Evolutionary conservation across 2,329 filamentous ascomycete genomes (phyloP), one percentile per base, ranked within the genome.

Genomic region (Ascocoryne sarcoides): DNA sequence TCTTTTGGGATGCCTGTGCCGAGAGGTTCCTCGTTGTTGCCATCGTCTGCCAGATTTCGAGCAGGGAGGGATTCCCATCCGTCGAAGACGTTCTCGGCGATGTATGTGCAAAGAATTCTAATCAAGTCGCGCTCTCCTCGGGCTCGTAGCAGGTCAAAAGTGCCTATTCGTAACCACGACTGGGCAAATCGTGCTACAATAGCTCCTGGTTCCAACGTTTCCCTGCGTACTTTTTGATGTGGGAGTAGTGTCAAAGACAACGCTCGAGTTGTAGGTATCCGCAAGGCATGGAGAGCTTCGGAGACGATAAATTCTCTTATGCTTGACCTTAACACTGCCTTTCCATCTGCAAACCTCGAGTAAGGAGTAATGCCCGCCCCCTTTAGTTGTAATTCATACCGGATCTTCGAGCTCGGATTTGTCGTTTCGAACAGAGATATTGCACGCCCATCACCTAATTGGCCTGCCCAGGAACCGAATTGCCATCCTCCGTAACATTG

Each of bases 231-330:
- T 46, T 73, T 78, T 20, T 75, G 71, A 37, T 85, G 70, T 0
- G 86, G 86, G 10, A 87, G 68, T 12, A 92, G 66, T 0, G 82
- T 89, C 43, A 98, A 69, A 26, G 88, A 84, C 20, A 98, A 65
- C 0, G 92, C 92, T 44, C 92, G 71, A 0, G 92, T 98, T 0
- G 79, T 84, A 0, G 90, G 89, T 45, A 98, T 90, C 1, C 76
- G 71, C 2, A 98, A 73, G 1, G 88, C 86, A 60, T 95, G 77
- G 32, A 98, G 73, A 18, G 82, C 79, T 67, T 98, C 92, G 36
- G 84, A 93, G 15, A 94, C 89, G 32, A 98, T 69, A 53, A 92
- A 98, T 65, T 98, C 92, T 45, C 92, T 76, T 52, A 98, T 94
- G 57, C 87, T 94, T 19, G 86, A 94, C 45, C 92, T 71, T 37